These are phyloP conservation scores for Didymellaceae sp. DNA, from an alignment of 2,329 filamentous ascomycete genomes.

Conservation along the genomic window DNA sequence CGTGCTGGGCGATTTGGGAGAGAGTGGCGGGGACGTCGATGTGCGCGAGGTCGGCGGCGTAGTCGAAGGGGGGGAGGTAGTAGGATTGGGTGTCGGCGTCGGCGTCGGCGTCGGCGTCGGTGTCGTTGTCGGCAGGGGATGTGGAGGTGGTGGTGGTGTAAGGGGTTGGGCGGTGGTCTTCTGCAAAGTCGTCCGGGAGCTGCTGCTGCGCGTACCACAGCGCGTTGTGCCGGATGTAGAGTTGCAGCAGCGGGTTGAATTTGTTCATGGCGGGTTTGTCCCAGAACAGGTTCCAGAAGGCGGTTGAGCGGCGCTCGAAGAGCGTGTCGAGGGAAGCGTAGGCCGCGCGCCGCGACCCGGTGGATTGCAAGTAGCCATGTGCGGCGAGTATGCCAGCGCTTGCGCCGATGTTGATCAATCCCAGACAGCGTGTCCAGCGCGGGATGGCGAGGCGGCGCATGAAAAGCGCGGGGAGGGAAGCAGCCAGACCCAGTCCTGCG, in stretches of 20 bases:
- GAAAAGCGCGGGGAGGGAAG: slow-evolving; percentile 29
- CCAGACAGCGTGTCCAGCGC: slow-evolving; percentile 31
- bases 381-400: slow-evolving; percentile 30
- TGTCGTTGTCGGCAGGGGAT: too few species aligned
- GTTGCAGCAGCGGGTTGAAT: slow-evolving; percentile 33
- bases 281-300: slow-evolving; percentile 37
- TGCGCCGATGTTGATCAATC: slow-evolving; percentile 36
- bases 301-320: slow-evolving; percentile 26
- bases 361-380: slow-evolving; percentile 38
- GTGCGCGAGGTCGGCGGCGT: slow-evolving; percentile 25
- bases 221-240: slow-evolving; percentile 35
- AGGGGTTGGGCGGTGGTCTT: slow-evolving; percentile 12
- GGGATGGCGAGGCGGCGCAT: slow-evolving; percentile 30
- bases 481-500: slow-evolving; percentile 31
- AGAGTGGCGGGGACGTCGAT: slow-evolving; percentile 22
- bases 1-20: slow-evolving; percentile 19
- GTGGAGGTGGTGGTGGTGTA: too few species aligned
- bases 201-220: slow-evolving; percentile 33
- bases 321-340: slow-evolving; percentile 24
- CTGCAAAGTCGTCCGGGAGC: slow-evolving; percentile 24
- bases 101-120: slow-evolving; percentile 7
- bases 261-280: slow-evolving; percentile 33
- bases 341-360: slow-evolving; percentile 35
- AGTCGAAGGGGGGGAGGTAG: slow-evolving; percentile 31
- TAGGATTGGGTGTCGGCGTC: slow-evolving; percentile 18